These are phyloP conservation scores for Neurospora discreta DNA, from an alignment of 495 filamentous ascomycete species.

Conservation along the genomic window DNA sequence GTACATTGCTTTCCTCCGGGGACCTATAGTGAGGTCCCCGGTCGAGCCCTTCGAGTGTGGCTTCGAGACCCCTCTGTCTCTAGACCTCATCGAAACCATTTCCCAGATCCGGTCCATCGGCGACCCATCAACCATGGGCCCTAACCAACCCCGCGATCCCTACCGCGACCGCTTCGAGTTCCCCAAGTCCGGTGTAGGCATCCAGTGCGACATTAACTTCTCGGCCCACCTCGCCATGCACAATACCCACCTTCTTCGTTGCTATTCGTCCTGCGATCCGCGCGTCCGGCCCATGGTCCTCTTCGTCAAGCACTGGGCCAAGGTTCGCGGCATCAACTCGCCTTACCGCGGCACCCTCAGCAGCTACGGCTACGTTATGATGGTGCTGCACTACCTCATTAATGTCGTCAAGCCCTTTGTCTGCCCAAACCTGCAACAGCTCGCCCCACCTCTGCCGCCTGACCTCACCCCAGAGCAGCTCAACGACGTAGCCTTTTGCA, in stretches of 20 bases:
- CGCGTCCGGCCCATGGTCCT: slow-evolving; percentile 64
- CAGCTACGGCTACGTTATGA: slow-evolving; percentile 81
- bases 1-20: slow-evolving; percentile 28
- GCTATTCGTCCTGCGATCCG: slow-evolving; percentile 62
- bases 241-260: slow-evolving; percentile 67
- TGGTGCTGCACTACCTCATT: slow-evolving; percentile 83
- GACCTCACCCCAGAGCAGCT: slow-evolving; percentile 28
- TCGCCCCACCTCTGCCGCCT: slow-evolving; percentile 32
- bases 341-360: slow-evolving; percentile 73
- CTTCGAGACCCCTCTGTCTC: slow-evolving; percentile 17
- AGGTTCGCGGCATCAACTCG: slow-evolving; percentile 65
- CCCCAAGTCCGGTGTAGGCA: slow-evolving; percentile 54
- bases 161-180: slow-evolving; percentile 54
- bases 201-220: slow-evolving; percentile 81
- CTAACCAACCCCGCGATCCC: slow-evolving; percentile 39
- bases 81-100: slow-evolving; percentile 11
- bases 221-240: slow-evolving; percentile 65
- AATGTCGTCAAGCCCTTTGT: slow-evolving; percentile 68
- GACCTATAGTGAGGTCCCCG: slow-evolving; percentile 3
- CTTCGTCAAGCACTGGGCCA: slow-evolving; percentile 80
- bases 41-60: slow-evolving; percentile 2
- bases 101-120: slow-evolving; percentile 24
- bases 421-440: slow-evolving; percentile 63
- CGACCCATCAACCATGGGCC: slow-evolving; percentile 28
- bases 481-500: slow-evolving; percentile 32